These are phyloP conservation scores for Elaeis oleifera DNA, from an alignment of 202 grass and related monocot genomes.

Conservation along the genomic window DNA sequence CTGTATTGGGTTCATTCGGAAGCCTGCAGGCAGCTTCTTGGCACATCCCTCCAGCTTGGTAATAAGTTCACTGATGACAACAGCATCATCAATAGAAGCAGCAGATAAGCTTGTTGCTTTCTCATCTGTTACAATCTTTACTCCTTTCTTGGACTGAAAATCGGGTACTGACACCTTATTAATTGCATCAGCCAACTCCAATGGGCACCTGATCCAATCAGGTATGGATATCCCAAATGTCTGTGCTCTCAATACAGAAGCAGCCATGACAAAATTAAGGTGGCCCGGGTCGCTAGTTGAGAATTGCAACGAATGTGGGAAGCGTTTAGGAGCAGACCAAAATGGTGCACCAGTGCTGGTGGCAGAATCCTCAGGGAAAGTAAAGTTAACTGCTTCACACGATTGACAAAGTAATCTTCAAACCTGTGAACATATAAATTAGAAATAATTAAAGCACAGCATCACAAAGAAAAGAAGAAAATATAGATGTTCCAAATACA, in stretches of 20 bases:
- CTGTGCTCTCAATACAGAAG: constrained; percentile 61
- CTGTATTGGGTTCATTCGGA: constrained; percentile 71
- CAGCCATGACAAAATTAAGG: constrained; percentile 55
- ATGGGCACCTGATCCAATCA: constrained; percentile 46
- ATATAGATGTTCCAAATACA: too few relatives aligned
- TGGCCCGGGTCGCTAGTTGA: constrained; percentile 46
- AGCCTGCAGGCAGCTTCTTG: constrained; percentile 46
- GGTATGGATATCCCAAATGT: constrained; percentile 63
- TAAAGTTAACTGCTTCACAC: constrained; percentile 81
- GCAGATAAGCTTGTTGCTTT: constrained; percentile 35
- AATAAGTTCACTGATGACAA: constrained; percentile 52
- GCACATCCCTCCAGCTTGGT: constrained; percentile 55
- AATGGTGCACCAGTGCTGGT: constrained; percentile 66
- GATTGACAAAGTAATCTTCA: constrained; percentile 80
- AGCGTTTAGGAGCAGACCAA: constrained; percentile 86
- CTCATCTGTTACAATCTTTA: constrained; percentile 58
- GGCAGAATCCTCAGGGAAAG: constrained; percentile 61
- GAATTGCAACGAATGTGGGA: constrained; percentile 56
- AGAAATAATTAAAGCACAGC: background rate
- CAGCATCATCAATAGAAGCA: constrained; percentile 52
- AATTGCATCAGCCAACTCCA: constrained; percentile 40
- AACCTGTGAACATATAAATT: constrained; percentile 44
- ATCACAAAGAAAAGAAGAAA: background rate
- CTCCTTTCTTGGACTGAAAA: constrained; percentile 55
- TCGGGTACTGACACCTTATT: constrained; percentile 47